Evolutionary conservation across 495 filamentous ascomycete genomes (phyloP), one percentile per base, ranked within the genome.

Genomic region (Hypoxylon lenormandii): DNA sequence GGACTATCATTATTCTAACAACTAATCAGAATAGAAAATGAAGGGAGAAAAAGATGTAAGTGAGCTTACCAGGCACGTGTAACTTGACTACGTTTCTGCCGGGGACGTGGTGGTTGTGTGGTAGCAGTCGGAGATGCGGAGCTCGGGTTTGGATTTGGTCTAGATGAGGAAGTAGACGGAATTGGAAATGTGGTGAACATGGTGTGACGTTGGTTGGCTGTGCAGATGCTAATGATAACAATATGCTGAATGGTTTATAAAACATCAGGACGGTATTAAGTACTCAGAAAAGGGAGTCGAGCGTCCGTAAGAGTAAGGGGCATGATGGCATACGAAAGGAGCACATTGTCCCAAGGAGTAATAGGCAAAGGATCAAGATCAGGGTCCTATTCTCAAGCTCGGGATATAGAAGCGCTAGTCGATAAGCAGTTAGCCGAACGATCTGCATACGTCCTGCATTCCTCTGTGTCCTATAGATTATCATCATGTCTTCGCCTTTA

Each of bases 71-170:
- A 66, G 19, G 63, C 63, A 13, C 54, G 63, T 10, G 63, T 30
- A 16, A 66, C 63, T 49, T 66, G 63, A 30, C 53, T 66, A 40
- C 63, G 63, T 53, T 66, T 66, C 37, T 52, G 63, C 19, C 63
- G 63, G 38, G 55, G 63, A 19, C 63, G 53, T 48, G 46, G 36
- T 21, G 53, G 62, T 23, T 36, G 62, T 16, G 55, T 30, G 11
- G 47, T 30, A 15, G 47, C 38, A 21, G 26, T 36, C 38, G 54
- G 54, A 53, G 63, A 45, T 13, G 37, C 55, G 54, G 63, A 59
- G 38, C 57, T 51, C 40, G 38, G 26, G 16, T 52, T 53, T 47
- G 63, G 52, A 46, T 28, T 40, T 13, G 46, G 15, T 16, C 28
- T 30, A 1, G 56, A 21, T 49, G 56, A 50, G 28, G 11, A 2